These are phyloP conservation scores for Brasenia schreberi DNA, from an alignment of 164 flowering plant genomes.

Conservation along the genomic window DNA sequence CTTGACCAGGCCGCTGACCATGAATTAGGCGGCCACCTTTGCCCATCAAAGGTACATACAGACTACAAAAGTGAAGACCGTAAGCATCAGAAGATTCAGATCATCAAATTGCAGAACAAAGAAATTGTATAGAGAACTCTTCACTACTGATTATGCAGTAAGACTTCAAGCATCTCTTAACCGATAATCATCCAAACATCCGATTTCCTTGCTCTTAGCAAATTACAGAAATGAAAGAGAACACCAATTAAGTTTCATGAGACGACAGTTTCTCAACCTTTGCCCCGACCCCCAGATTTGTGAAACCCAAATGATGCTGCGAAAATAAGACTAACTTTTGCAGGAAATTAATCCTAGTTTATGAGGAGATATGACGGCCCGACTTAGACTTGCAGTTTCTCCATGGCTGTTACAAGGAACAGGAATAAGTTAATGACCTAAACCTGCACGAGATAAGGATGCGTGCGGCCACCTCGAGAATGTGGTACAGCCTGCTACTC, in stretches of 20 bases:
- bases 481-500: not conserved
- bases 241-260: not conserved
- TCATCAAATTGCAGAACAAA: no score
- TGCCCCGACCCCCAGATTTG: not conserved
- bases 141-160: not conserved
- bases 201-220: not conserved
- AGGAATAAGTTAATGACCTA: not conserved
- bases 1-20: no score
- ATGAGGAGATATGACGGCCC: not conserved
- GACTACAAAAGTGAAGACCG: not conserved
- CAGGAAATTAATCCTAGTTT: not conserved
- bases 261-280: not conserved
- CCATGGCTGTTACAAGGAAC: not conserved
- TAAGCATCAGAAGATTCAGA: not conserved
- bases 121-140: not conserved
- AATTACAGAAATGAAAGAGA: not conserved
- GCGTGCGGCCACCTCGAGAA: not conserved
- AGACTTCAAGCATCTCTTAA: not conserved
- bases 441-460: no score
- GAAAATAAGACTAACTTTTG: not conserved
- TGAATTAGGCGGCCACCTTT: no score
- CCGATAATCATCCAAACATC: not conserved
- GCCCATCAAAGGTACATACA: no score
- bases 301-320: not conserved
- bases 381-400: not conserved